Evolutionary conservation across 1,284 basidiomycete species (phyloP).

Genomic region (Takashimella koratensis): DNA sequence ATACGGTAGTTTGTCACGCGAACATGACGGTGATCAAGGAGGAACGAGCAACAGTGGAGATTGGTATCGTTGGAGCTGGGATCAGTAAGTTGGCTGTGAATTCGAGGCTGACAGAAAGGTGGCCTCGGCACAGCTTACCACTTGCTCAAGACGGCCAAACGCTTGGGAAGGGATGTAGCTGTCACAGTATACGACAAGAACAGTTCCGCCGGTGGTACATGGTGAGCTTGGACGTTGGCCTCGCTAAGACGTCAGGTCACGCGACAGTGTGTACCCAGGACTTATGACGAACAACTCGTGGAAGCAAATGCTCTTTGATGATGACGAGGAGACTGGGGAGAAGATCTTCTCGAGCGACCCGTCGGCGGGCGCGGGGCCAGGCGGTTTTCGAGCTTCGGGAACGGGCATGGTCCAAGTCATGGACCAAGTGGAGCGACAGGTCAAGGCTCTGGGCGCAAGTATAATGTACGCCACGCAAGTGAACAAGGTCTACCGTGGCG

Average conservation of each 20-base stretch:
- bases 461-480: slow-evolving; percentile 15
- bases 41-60: background rate
- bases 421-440: slow-evolving; percentile 14
- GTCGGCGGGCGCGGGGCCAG: slow-evolving; percentile 11
- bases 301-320: slow-evolving; percentile 16
- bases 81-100: slow-evolving; percentile 20
- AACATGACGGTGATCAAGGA: background rate
- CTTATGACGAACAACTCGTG: slow-evolving; percentile 27
- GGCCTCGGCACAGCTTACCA: slow-evolving; percentile 43
- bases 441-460: slow-evolving; percentile 8
- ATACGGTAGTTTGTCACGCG: no score
- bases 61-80: slow-evolving; percentile 46
- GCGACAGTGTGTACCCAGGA: slow-evolving; percentile 11
- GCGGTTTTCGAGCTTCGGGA: slow-evolving; percentile 17
- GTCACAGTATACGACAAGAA: slow-evolving; percentile 44
- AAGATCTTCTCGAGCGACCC: slow-evolving; percentile 12
- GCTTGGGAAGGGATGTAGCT: slow-evolving; percentile 37
- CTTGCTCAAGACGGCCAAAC: slow-evolving; percentile 17
- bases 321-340: slow-evolving; percentile 9
- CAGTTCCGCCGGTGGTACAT: slow-evolving; percentile 42
- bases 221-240: slow-evolving; percentile 20
- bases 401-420: slow-evolving; percentile 20
- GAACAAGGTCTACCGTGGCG: slow-evolving; percentile 3
- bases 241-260: no score
- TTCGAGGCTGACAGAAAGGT: slow-evolving; percentile 2